These are phyloP conservation scores for Crithidia sp. DNA, from an alignment of 208 protist genomes.

Conservation along the genomic window DNA sequence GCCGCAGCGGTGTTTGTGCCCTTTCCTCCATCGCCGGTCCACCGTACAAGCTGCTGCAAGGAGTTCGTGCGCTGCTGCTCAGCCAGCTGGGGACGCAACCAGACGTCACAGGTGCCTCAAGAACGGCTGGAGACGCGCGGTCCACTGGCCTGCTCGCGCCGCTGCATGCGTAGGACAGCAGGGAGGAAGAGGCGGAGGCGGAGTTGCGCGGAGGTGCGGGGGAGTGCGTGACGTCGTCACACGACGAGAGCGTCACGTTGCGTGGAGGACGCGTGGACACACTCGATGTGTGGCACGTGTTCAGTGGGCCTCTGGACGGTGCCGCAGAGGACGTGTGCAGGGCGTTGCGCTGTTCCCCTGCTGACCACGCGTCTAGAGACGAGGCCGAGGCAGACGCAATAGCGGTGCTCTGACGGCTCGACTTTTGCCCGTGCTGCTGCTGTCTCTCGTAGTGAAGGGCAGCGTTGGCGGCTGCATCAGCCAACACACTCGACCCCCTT, in stretches of 20 bases:
- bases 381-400: too few species aligned
- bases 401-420: too few species aligned
- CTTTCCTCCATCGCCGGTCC: neutral
- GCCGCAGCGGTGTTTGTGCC: neutral
- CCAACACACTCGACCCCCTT: neutral
- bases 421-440: neutral
- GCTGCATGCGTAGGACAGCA: neutral
- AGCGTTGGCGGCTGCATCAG: constrained; percentile 13
- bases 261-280: neutral
- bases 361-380: too few species aligned
- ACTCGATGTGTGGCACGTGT: neutral
- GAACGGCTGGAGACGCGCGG: neutral
- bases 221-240: neutral
- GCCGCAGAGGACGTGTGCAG: too few species aligned
- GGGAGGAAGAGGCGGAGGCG: neutral
- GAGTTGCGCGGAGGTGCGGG: neutral
- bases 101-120: too few species aligned
- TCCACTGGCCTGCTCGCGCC: neutral
- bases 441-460: constrained; percentile 26
- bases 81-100: too few species aligned
- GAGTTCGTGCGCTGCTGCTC: neutral
- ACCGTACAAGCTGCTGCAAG: neutral
- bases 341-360: too few species aligned
- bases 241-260: neutral
- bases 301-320: neutral